Evolutionary conservation across 768 basidiomycete species (phyloP), one percentile per base, ranked within the genome.

Genomic region (Dictyophora rubrovolvata): DNA sequence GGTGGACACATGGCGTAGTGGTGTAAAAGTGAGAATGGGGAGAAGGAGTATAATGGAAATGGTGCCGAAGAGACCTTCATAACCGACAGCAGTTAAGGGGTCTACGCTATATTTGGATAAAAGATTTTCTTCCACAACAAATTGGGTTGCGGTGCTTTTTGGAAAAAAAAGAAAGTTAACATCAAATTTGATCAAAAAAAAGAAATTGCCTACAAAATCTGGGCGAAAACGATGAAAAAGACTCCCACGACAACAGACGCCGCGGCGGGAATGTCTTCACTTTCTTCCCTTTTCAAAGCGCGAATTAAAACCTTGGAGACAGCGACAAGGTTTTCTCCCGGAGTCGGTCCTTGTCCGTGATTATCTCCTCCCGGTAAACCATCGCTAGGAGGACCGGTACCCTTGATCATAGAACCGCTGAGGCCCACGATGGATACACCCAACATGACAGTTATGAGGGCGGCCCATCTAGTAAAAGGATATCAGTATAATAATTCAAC

Each of bases 91-190:
- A 60, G 93, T 82, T 37, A 98, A 79, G 14, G 96, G 95, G 50
- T 84, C 82, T 46, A 97, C 86, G 35, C 83, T 77, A 75, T 95
- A 94, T 53, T 80, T 81, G 67, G 82, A 75, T 87, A 98, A 85
- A 65, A 98, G 93, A 76, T 89, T 94, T 74, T 97, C 95, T 78
- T 98, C 96, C 16, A 96, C 79, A 49, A 97, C 94, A 68, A 94
- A 94, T 69, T 94, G 93, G 10, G 84, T 82, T 57, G 93, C 93
- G 28, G 90, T 89, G 74, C 90, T 93, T 69, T 23, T 60, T 55
- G 14, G n/a, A 54, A 52, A 34, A 60, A 61, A 48, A 58, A 46
- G 53, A 17, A 49, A 18, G 51, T 18, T 33, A 53, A 52, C 21
- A 53, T 17, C 52, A 50, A 50, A n/a, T n/a, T n/a, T 63, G 62